Conservation (phyloP, 805 yeast genomes). For the Huiozyma sinensis region DNA sequence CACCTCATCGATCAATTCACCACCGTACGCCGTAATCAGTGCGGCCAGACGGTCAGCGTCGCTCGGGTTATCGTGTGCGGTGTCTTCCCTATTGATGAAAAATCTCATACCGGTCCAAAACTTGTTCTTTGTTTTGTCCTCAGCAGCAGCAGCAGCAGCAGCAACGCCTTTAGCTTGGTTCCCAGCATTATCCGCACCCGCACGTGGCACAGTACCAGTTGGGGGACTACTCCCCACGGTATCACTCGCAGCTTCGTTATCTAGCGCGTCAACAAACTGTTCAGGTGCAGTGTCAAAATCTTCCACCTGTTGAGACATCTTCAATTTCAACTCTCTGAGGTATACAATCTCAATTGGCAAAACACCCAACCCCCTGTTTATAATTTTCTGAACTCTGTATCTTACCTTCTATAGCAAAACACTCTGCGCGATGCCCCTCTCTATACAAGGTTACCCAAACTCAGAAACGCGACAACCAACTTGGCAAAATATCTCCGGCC, state of each 20-base stretch:
- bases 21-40: constrained; percentile 18
- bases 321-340: too few species aligned
- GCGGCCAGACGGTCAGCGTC: constrained; percentile 14
- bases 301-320: constrained; percentile 12
- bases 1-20: constrained; percentile 12
- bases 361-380: too few species aligned
- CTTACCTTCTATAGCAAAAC: too few species aligned
- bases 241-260: constrained; percentile 1
- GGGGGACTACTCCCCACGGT: background rate
- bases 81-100: constrained; percentile 16
- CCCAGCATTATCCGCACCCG: background rate
- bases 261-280: constrained; percentile 18
- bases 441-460: too few species aligned
- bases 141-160: background rate
- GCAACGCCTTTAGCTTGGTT: background rate
- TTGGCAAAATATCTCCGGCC: too few species aligned
- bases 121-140: background rate
- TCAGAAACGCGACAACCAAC: too few species aligned
- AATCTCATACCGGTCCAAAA: constrained; percentile 11
- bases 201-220: background rate
- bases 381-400: too few species aligned
- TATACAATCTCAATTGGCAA: too few species aligned
- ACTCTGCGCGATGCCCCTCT: too few species aligned
- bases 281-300: constrained; percentile 23
- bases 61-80: constrained; percentile 16